These are phyloP conservation scores for Sisymbrium altissimum DNA, from an alignment of 345 rosid species.

Conservation along the genomic window DNA sequence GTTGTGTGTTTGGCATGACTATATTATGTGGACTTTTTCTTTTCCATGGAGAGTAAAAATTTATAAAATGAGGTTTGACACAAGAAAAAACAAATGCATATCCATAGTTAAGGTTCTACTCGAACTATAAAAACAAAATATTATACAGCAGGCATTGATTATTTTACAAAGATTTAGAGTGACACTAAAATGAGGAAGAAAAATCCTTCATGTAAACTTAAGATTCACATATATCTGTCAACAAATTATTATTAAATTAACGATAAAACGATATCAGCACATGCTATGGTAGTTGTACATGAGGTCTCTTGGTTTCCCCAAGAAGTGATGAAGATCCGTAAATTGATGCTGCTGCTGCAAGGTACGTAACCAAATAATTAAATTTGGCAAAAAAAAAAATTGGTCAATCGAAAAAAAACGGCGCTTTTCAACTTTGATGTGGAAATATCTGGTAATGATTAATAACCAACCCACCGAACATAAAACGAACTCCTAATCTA, in stretches of 20 bases:
- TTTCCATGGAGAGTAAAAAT: too few species aligned
- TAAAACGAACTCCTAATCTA: not conserved
- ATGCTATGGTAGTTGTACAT: conserved; percentile 23
- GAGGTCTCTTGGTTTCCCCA: conserved; percentile 22
- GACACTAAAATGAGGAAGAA: not conserved
- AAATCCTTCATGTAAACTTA: conserved; percentile 7
- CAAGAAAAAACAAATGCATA: too few species aligned
- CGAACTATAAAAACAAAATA: not conserved
- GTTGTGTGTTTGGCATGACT: too few species aligned
- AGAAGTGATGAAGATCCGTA: conserved; percentile 16
- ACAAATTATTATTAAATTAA: not conserved
- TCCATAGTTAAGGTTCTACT: too few species aligned
- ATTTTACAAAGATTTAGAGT: not conserved
- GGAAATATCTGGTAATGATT: not conserved
- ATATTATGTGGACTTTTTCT: too few species aligned
- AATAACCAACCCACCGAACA: conserved; percentile 1
- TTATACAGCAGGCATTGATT: not conserved
- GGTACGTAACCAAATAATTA: not conserved
- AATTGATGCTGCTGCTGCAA: conserved; percentile 33
- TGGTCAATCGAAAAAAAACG: not conserved
- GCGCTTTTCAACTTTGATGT: not conserved
- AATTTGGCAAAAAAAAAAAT: not conserved
- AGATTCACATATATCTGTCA: not conserved
- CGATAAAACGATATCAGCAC: not conserved
- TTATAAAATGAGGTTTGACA: too few species aligned